A percentile compares a stretch with the other conserved stretches of the same genome.
These are phyloP conservation scores for Xylaria multiplex DNA, from an alignment of 2,329 filamentous ascomycete genomes.

Conservation along the genomic window DNA sequence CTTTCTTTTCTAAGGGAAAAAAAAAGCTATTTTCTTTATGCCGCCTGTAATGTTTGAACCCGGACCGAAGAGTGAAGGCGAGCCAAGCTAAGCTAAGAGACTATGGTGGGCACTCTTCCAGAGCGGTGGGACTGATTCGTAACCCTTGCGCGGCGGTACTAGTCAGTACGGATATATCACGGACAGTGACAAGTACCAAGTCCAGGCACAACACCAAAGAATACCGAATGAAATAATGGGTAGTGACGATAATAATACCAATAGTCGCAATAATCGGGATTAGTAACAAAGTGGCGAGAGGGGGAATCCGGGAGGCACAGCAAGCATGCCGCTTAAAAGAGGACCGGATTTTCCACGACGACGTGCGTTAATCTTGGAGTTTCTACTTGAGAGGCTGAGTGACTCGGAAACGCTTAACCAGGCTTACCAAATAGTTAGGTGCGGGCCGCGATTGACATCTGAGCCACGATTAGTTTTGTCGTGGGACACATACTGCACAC, in stretches of 20 bases:
- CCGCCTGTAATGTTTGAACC: slow-evolving; percentile 16
- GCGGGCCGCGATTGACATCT: slow-evolving; percentile 34
- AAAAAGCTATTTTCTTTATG: slow-evolving; percentile 35
- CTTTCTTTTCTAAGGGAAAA: neutral
- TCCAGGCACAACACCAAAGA: too few relatives aligned
- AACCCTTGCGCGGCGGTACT: slow-evolving; percentile 34
- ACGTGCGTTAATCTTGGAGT: too few relatives aligned
- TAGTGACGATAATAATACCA: too few relatives aligned
- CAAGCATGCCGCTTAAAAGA: slow-evolving; percentile 5
- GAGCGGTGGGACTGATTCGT: slow-evolving; percentile 43
- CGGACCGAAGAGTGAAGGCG: slow-evolving; percentile 10
- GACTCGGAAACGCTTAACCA: slow-evolving; percentile 14
- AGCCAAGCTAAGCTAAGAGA: slow-evolving; percentile 21
- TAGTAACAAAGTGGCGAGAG: too few relatives aligned
- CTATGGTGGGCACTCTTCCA: slow-evolving; percentile 28
- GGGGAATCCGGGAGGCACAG: slow-evolving; percentile 2
- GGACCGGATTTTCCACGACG: slow-evolving; percentile 6
- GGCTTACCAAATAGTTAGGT: slow-evolving; percentile 8
- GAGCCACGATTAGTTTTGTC: slow-evolving; percentile 39
- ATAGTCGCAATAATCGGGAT: too few relatives aligned
- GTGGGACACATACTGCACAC: slow-evolving; percentile 23
- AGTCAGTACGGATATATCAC: slow-evolving; percentile 17
- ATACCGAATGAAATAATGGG: neutral
- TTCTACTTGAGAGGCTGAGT: slow-evolving; percentile 11
- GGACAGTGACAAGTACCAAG: neutral